These are phyloP conservation scores for Amylostereum areolatum DNA, from an alignment of 1,284 basidiomycete genomes.

Conservation along the genomic window DNA sequence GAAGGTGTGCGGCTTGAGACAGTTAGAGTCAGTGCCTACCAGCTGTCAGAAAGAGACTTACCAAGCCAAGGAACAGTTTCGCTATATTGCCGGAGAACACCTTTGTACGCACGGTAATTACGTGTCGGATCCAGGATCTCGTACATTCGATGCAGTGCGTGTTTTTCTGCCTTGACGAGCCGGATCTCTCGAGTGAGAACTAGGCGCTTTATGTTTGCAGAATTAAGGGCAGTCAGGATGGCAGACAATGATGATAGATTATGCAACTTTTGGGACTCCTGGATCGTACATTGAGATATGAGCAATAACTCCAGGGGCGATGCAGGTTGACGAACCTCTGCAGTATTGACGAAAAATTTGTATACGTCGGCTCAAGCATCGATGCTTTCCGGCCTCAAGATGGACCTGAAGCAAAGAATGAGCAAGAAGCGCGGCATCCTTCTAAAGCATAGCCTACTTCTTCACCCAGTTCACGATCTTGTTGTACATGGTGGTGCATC, in stretches of 20 bases:
- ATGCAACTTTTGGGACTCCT: constrained; percentile 36
- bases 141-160: constrained; percentile 26
- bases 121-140: constrained; percentile 26
- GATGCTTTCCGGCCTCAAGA: constrained; percentile 30
- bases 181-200: constrained; percentile 24
- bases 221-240: constrained; percentile 35
- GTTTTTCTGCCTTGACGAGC: constrained; percentile 23
- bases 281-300: too few species aligned
- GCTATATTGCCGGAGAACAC: constrained; percentile 21
- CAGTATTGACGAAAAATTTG: constrained; percentile 37
- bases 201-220: constrained; percentile 26
- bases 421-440: background rate
- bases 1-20: constrained; percentile 38
- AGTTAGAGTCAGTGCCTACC: too few species aligned
- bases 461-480: constrained; percentile 39
- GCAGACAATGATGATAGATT: constrained; percentile 39
- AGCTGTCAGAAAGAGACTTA: too few species aligned
- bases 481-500: constrained; percentile 28
- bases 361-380: constrained; percentile 29
- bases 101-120: constrained; percentile 32
- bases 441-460: constrained; percentile 14
- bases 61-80: constrained; percentile 33
- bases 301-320: background rate
- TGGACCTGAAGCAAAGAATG: constrained; percentile 13
- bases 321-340: constrained; percentile 21